A percentile compares a stretch with the other conserved stretches of the same genome.
Evolutionary conservation across 116 monocot genomes (phyloP).

Genomic region (Papilionanthe hybrid): DNA sequence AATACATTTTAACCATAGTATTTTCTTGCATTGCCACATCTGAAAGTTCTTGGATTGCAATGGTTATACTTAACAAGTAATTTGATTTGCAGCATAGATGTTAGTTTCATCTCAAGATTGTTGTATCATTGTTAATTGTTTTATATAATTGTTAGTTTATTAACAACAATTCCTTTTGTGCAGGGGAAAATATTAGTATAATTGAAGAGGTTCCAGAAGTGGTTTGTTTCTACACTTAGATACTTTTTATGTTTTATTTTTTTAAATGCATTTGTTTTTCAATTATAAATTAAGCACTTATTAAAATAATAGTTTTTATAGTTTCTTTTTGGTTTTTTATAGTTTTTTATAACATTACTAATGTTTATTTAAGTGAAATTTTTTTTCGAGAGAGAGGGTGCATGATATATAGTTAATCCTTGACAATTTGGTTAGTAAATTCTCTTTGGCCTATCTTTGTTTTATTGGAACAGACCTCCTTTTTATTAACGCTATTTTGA

Average conservation of each 20-base stretch:
- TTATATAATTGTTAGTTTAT: neutral
- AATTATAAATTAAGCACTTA: neutral
- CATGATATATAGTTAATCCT: too few species aligned
- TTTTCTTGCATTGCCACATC: neutral
- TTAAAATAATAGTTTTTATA: neutral
- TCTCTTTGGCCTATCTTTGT: too few species aligned
- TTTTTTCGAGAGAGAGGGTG: too few species aligned
- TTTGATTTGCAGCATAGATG: neutral
- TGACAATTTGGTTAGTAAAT: too few species aligned
- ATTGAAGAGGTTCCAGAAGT: slow-evolving; percentile 1
- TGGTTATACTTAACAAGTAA: neutral
- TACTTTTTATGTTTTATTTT: neutral
- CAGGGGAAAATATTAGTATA: neutral
- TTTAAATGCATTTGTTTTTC: neutral
- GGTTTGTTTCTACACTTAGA: slow-evolving; percentile 2
- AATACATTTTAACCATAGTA: too few species aligned
- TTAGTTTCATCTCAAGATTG: neutral
- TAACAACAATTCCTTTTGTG: neutral
- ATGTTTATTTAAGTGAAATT: neutral
- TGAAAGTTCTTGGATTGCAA: neutral
- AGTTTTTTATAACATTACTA: neutral
- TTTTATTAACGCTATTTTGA: too few species aligned
- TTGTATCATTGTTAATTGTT: neutral
- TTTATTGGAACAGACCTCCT: too few species aligned
- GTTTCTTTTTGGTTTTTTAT: too few species aligned